A percentile compares a stretch with the other conserved stretches of the same genome.
phyloP scores from a whole-genome alignment of 768 basidiomycete genomes.

The Panaeolus papilionaceus region DNA sequence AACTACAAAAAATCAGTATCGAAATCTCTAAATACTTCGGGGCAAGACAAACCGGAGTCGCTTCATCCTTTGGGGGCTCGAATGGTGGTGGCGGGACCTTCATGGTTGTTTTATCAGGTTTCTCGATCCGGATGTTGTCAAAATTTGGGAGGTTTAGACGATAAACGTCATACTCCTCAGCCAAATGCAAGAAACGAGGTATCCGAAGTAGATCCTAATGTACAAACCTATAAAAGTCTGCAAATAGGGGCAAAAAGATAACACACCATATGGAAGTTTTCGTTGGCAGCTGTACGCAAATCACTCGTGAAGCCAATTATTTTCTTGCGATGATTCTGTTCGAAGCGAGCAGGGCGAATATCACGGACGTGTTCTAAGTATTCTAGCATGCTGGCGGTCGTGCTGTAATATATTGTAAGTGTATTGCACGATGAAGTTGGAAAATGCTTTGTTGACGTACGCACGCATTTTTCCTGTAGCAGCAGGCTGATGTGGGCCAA shows the following conservation, averaged over 20 bases:
- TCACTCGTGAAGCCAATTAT: not conserved
- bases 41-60: not conserved
- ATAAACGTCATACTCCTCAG: not conserved
- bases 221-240: not conserved
- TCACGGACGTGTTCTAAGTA: not conserved
- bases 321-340: not conserved
- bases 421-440: not conserved
- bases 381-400: not conserved
- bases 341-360: not conserved
- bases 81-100: not conserved
- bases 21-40: not conserved
- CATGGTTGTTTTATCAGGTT: not conserved
- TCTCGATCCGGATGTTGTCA: not conserved
- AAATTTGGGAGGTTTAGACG: not conserved
- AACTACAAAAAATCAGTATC: not conserved
- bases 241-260: not conserved
- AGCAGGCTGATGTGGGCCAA: not conserved
- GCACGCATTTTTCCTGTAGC: not conserved
- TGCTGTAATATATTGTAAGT: not conserved
- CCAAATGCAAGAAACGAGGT: constrained; percentile 8
- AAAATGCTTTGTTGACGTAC: not conserved
- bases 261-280: not conserved
- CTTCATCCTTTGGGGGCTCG: not conserved
- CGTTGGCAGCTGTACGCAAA: not conserved
- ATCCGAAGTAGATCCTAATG: not conserved